Conservation (phyloP, 2,329 filamentous ascomycete species). For the Monilinia vaccinii-corymbosi region DNA sequence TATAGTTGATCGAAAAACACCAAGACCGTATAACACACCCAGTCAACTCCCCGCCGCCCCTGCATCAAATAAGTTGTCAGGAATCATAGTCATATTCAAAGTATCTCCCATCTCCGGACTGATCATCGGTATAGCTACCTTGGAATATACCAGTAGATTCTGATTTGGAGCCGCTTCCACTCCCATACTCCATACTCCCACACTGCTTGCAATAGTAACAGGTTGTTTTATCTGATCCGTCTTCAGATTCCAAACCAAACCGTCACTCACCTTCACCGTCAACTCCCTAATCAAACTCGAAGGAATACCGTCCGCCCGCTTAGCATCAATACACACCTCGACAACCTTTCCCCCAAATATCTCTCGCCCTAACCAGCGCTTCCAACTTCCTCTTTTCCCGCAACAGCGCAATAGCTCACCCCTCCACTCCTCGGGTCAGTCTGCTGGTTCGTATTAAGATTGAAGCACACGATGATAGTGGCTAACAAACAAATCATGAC, state of each 20-base stretch:
- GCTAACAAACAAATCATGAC: constrained; percentile 56
- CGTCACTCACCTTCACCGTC: constrained; percentile 1
- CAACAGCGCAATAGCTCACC: constrained; percentile 14
- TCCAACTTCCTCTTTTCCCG: constrained; percentile 17
- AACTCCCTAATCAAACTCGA: constrained; percentile 17
- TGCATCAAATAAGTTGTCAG: constrained; percentile 11
- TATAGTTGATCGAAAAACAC: background rate
- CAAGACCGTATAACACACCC: constrained; percentile 12
- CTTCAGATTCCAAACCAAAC: background rate
- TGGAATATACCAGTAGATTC: background rate
- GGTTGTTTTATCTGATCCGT: background rate
- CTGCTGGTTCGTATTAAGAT: constrained; percentile 18
- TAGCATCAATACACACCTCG: constrained; percentile 21
- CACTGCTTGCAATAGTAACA: background rate
- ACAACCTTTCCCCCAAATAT: constrained; percentile 20
- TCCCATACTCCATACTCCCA: too few species aligned
- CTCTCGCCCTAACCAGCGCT: constrained; percentile 15
- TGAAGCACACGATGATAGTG: constrained; percentile 49
- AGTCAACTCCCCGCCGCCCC: constrained; percentile 16
- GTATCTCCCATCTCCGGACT: background rate
- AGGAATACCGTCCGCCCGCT: constrained; percentile 16
- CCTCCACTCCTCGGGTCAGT: background rate
- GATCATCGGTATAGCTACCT: constrained; percentile 5
- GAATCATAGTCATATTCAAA: constrained; percentile 6
- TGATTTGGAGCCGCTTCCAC: background rate